phyloP scores from a whole-genome alignment of 495 filamentous ascomycete genomes.

The Oleoguttula mirabilis region DNA sequence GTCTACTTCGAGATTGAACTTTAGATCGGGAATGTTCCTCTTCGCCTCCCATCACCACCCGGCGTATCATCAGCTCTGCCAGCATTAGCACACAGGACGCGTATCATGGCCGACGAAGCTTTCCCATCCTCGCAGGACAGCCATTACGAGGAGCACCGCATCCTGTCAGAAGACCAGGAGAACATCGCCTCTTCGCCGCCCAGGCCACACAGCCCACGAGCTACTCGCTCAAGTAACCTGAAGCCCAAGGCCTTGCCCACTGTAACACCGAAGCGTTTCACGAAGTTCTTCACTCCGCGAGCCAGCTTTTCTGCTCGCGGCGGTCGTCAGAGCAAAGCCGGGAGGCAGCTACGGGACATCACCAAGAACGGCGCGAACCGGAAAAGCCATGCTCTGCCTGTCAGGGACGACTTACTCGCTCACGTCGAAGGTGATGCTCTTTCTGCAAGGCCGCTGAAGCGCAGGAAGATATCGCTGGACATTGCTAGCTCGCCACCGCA shows the following conservation, averaged over 20 bases:
- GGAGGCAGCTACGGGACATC: conserved; percentile 49
- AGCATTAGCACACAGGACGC: background rate
- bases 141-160: conserved; percentile 10
- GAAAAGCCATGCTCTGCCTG: conserved; percentile 4
- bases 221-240: conserved; percentile 11
- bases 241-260: conserved; percentile 31
- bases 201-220: background rate
- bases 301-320: conserved; percentile 31
- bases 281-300: conserved; percentile 71
- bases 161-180: conserved; percentile 9
- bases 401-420: conserved; percentile 13
- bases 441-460: conserved; percentile 29
- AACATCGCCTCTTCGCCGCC: conserved; percentile 16
- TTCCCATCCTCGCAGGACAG: conserved; percentile 17
- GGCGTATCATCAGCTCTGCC: background rate
- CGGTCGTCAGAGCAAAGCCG: conserved; percentile 41
- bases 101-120: conserved; percentile 14
- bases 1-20: too few relatives aligned
- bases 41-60: background rate
- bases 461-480: conserved; percentile 36
- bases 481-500: conserved; percentile 41
- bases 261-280: conserved; percentile 45
- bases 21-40: too few relatives aligned
- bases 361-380: conserved; percentile 31
- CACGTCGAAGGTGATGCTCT: background rate